A percentile compares a stretch with the other conserved stretches of the same genome.
These are phyloP conservation scores for Ceratobasidium sp. DNA, from an alignment of 1,284 basidiomycete species.

Conservation along the genomic window DNA sequence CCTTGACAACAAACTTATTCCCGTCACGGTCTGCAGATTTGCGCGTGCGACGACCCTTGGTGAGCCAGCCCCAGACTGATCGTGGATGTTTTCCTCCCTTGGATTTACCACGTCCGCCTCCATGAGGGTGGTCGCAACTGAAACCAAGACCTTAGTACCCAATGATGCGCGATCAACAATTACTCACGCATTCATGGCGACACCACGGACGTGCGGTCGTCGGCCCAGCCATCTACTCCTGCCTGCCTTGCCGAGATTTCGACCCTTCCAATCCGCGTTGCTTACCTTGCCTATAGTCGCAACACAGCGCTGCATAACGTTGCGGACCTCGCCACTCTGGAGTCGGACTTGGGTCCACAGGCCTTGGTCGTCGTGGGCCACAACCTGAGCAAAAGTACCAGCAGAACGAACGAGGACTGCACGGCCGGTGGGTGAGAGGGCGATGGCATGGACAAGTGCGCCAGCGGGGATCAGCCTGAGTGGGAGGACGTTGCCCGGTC, in stretches of 20 bases:
- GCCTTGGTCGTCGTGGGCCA: conserved; percentile 77
- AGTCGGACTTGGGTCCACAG: conserved; percentile 87
- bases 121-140: conserved; percentile 94
- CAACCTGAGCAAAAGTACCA: conserved; percentile 86
- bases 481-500: conserved; percentile 94
- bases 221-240: conserved; percentile 89
- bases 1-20: conserved; percentile 94
- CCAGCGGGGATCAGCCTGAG: conserved; percentile 92
- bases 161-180: neutral
- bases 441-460: conserved; percentile 90
- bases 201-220: conserved; percentile 91
- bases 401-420: conserved; percentile 91
- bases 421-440: conserved; percentile 81
- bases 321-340: conserved; percentile 93
- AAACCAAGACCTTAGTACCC: neutral
- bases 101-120: conserved; percentile 97
- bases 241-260: conserved; percentile 92
- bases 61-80: conserved; percentile 91
- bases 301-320: conserved; percentile 84
- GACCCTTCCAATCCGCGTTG: conserved; percentile 91
- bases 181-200: conserved; percentile 96
- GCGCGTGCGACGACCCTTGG: conserved; percentile 93
- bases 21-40: conserved; percentile 90
- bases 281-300: conserved; percentile 94
- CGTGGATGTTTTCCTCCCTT: conserved; percentile 96